These are phyloP conservation scores for Salix koriyanagi DNA, from an alignment of 345 rosid species.

Conservation along the genomic window DNA sequence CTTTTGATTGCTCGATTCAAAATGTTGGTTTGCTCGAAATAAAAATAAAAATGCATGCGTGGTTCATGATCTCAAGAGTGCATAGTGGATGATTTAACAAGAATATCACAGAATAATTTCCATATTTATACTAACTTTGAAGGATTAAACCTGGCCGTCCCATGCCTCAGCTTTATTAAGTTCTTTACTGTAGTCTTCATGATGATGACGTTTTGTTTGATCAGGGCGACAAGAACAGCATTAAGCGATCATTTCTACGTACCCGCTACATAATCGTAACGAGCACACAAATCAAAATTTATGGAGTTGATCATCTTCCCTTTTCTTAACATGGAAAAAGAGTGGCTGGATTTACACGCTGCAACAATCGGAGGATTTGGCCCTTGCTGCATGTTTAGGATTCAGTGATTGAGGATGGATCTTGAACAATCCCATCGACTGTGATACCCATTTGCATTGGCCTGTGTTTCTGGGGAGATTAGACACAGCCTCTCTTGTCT, in stretches of 20 bases:
- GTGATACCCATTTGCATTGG: not conserved
- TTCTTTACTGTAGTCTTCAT: not conserved
- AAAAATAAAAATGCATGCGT: not conserved
- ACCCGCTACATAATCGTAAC: not conserved
- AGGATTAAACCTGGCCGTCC: no score
- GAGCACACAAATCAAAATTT: not conserved
- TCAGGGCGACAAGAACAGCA: not conserved
- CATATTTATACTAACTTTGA: not conserved
- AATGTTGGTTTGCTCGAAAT: not conserved
- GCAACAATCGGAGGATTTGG: not conserved
- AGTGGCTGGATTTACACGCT: not conserved
- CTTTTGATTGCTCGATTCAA: not conserved
- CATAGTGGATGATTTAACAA: not conserved
- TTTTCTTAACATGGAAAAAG: not conserved
- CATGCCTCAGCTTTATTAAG: no score
- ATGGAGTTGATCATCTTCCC: not conserved
- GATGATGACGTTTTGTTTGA: not conserved
- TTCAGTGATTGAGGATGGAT: not conserved
- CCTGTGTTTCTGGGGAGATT: not conserved
- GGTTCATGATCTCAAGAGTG: not conserved
- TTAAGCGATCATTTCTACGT: not conserved
- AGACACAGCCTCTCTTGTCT: not conserved
- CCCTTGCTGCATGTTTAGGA: no score
- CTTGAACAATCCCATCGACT: not conserved
- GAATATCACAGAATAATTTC: not conserved